Base-by-base conservation (phyloP, 176 grass and related monocot genomes). In the Luzula sylvatica region DNA sequence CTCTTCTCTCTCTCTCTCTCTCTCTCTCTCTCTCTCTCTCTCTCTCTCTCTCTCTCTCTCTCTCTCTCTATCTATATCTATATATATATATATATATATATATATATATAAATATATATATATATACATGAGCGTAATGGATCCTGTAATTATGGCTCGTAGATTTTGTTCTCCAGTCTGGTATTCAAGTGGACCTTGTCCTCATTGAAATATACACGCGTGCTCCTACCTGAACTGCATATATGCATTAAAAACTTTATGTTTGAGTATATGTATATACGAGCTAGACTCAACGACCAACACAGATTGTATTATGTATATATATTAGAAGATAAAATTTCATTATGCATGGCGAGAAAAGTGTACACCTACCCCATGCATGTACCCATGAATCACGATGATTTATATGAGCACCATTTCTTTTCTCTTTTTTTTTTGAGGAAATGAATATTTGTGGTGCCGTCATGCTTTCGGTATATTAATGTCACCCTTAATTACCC, bases 111-210 rank as follows among this genome's bases (percentile, higher is more conserved):
- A n/a, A n/a, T n/a, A n/a, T n/a, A n/a, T n/a, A n/a, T n/a, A n/a
- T n/a, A n/a, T n/a, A n/a, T 53, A 51, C 23, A 55, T 16, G 20
- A 44, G 15, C 23, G 14, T 8, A 65, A 73, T 29, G 54, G 38
- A 73, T 74, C 61, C 45, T 52, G 27, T 66, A 46, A 50, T 74
- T 48, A 66, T 66, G 51, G 57, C 46, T 42, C 46, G 11, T 51
- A 42, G 52, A 58, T 49, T 55, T 74, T 74, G 61, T 40, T 66
- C 54, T 49, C 21, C 20, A 12, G 43, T 72, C 42, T 18, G 22
- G 6, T 28, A 49, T 41, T 49, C 50, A 55, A 68, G 43, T 64
- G 58, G 42, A 47, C 58, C 58, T 48, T 27, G 46, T 63, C 16
- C 1, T 35, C 30, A 35, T 35, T 35, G 1, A n/a, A n/a, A n/a